Percentiles rank a stretch among this genome's conserved stretches.
phyloP scores from a whole-genome alignment of 2,329 filamentous ascomycete genomes.

The Fusarium succisae region DNA sequence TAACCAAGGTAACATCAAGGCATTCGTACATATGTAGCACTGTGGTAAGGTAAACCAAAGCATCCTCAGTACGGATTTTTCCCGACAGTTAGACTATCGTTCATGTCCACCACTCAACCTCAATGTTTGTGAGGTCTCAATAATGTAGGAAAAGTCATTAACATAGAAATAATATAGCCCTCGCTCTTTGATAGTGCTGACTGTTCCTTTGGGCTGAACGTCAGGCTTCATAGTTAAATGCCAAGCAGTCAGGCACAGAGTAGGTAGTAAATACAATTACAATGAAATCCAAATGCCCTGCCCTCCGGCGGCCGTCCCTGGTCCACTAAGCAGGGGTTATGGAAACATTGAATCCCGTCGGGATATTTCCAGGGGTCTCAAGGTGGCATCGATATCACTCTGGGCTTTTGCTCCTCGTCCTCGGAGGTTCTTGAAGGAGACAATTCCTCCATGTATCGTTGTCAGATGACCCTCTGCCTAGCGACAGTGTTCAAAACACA shows the following conservation, averaged over 20 bases:
- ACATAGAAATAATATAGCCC: not conserved
- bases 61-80: not conserved
- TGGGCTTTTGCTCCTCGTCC: not conserved
- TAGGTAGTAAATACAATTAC: not conserved
- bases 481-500: not conserved
- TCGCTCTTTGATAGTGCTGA: not conserved
- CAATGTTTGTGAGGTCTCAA: not conserved
- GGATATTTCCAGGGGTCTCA: slow-evolving; percentile 17
- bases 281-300: not conserved
- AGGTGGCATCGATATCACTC: slow-evolving; percentile 8
- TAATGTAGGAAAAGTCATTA: not conserved
- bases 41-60: not conserved
- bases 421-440: slow-evolving; percentile 5
- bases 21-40: not conserved
- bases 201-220: not conserved
- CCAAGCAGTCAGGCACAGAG: not conserved
- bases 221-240: not conserved
- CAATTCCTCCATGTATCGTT: slow-evolving; percentile 12
- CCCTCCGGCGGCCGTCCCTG: slow-evolving; percentile 11
- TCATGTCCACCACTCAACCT: not conserved
- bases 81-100: not conserved
- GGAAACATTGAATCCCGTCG: slow-evolving; percentile 5
- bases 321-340: not conserved
- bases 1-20: not conserved
- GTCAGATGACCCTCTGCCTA: not conserved